Evolutionary conservation across 1,139 yeast species (phyloP).

Genomic region (Hyphopichia fennica): DNA sequence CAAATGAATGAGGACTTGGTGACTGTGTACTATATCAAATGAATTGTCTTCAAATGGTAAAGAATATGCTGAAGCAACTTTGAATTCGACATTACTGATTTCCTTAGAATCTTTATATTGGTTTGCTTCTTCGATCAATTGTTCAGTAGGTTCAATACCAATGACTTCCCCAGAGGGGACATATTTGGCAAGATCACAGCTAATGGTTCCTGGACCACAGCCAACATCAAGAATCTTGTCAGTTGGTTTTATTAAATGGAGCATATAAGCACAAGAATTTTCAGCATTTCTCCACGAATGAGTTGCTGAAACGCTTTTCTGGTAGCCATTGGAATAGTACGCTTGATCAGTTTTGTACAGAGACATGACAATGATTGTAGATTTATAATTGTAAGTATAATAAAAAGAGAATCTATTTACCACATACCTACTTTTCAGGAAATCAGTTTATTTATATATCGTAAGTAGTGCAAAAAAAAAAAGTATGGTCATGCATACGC

Average conservation of each 20-base stretch:
- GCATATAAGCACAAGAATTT: constrained; percentile 27
- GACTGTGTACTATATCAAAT: constrained; percentile 40
- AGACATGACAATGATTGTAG: background rate
- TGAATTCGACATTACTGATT: constrained; percentile 24
- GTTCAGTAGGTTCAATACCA: constrained; percentile 36
- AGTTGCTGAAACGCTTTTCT: constrained; percentile 22
- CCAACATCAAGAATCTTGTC: constrained; percentile 39
- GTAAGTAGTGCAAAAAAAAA: too few relatives aligned
- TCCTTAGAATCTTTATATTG: constrained; percentile 7
- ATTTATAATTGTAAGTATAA: too few relatives aligned
- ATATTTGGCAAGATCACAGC: constrained; percentile 33
- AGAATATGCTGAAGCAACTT: constrained; percentile 27
- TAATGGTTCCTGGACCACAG: constrained; percentile 44
- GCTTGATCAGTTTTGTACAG: constrained; percentile 19
- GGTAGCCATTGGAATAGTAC: constrained; percentile 23
- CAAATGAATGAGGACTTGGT: constrained; percentile 40
- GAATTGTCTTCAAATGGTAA: constrained; percentile 34
- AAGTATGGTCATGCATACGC: too few relatives aligned
- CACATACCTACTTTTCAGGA: too few relatives aligned
- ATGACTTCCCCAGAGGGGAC: constrained; percentile 25
- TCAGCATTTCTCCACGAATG: constrained; percentile 37
- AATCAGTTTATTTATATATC: too few relatives aligned
- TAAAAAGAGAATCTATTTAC: too few relatives aligned
- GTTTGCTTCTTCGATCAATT: constrained; percentile 27
- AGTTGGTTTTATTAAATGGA: constrained; percentile 26